A percentile compares a stretch with the other conserved stretches of the same genome.
These are phyloP conservation scores for Alternaria angustiovoidea DNA, from an alignment of 2,329 filamentous ascomycete species.

Conservation along the genomic window DNA sequence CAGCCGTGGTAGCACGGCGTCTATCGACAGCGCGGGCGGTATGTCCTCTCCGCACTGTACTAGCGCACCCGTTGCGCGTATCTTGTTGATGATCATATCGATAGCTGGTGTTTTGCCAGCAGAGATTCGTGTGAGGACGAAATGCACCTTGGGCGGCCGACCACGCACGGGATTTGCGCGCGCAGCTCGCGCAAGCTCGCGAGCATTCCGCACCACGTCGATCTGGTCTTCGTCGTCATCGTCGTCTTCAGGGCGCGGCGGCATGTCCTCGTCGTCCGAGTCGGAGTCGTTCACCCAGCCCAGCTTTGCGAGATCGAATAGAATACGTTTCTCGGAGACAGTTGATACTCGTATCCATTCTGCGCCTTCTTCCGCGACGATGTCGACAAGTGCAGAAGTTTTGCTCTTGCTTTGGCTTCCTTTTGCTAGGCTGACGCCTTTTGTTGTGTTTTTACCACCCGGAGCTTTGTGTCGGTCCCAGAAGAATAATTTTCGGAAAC, in stretches of 20 bases:
- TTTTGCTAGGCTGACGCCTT: conserved; percentile 37
- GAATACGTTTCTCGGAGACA: conserved; percentile 67
- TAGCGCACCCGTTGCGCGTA: conserved; percentile 60
- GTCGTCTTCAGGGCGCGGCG: conserved; percentile 40
- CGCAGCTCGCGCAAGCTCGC: conserved; percentile 66
- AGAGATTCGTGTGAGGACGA: conserved; percentile 68
- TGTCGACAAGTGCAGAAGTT: conserved; percentile 67
- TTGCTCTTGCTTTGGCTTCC: conserved; percentile 54
- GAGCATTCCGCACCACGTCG: conserved; percentile 67
- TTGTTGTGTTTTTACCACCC: conserved; percentile 30
- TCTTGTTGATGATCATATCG: conserved; percentile 63
- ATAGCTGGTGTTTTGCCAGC: conserved; percentile 62
- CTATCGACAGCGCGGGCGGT: conserved; percentile 32
- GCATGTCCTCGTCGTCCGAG: conserved; percentile 55
- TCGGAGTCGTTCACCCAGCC: conserved; percentile 64
- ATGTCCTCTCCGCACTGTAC: conserved; percentile 44
- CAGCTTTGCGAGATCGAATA: conserved; percentile 74
- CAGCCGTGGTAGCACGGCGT: conserved; percentile 42
- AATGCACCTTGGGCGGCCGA: conserved; percentile 64
- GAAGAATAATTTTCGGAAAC: conserved; percentile 57
- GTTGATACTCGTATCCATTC: conserved; percentile 76
- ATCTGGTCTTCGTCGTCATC: conserved; percentile 63
- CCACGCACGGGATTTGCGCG: conserved; percentile 66
- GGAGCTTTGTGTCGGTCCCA: conserved; percentile 35
- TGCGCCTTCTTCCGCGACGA: conserved; percentile 68